A percentile compares a stretch with the other conserved stretches of the same genome.
Evolutionary conservation across 2,329 filamentous ascomycete species (phyloP).

Genomic region (Cercospora sesami): DNA sequence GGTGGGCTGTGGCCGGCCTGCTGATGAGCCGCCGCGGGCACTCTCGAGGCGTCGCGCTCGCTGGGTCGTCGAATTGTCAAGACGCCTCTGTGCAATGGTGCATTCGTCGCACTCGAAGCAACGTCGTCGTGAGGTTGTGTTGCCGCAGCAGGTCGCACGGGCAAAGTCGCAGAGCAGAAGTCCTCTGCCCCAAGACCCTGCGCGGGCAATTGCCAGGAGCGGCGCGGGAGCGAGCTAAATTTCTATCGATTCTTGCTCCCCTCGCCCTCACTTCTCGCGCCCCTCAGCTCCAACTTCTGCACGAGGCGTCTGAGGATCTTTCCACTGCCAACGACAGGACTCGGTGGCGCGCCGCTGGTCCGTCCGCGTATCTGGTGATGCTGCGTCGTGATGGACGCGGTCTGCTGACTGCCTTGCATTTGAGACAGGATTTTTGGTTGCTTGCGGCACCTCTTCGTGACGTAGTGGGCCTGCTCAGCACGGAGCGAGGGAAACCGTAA

Average conservation of each 20-base stretch:
- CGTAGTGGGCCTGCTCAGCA: background rate
- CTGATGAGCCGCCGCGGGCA: constrained; percentile 1
- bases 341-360: background rate
- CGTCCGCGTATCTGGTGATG: background rate
- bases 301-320: background rate
- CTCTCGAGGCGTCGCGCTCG: constrained; percentile 1
- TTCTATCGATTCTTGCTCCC: constrained; percentile 1
- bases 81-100: background rate
- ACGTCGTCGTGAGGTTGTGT: constrained; percentile 2
- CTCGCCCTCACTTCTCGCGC: background rate
- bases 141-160: background rate
- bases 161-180: constrained; percentile 2
- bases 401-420: background rate
- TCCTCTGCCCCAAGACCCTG: constrained; percentile 5
- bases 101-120: constrained; percentile 3
- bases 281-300: background rate
- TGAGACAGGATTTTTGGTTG: background rate
- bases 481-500: background rate
- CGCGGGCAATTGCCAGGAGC: background rate
- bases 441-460: constrained; percentile 1
- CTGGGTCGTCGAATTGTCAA: background rate
- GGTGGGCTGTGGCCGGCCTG: constrained; percentile 11
- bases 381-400: background rate
- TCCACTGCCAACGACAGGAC: background rate
- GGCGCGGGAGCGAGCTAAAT: constrained; percentile 6